Base-by-base conservation (phyloP, 2,329 filamentous ascomycete genomes). In the Scedosporium dehoogii region DNA sequence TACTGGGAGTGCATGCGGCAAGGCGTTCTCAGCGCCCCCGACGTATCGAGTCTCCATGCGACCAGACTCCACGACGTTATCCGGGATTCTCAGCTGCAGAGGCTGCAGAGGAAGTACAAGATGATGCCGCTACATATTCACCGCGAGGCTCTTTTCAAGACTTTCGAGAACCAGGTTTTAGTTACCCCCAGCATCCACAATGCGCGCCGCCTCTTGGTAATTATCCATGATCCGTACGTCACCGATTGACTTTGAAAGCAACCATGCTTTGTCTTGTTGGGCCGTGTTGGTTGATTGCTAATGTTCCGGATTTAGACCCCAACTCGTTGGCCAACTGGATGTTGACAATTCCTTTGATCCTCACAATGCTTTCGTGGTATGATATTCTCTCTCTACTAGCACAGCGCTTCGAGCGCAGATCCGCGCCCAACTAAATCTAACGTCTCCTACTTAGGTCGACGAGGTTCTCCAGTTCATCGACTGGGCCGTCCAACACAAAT, bases 1-100 rank as follows among this genome's bases (percentile, higher is more conserved):
- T 94, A 90, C 73, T 99, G 94, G 94, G 85, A 90, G 65, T 96
- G 90, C 73, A 88, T 97, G 81, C 86, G 90, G 64, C 88, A 90
- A 1, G 84, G 84, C 1, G 74, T 87, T 18, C 77, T 87, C 46
- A 74, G 83, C 62, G 72, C 85, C 3, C 77, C 78, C 6, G 78
- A 83, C 2, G 69, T 83, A n/a, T 73, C 79, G 63, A 74, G 75
- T 0, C 74, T 79, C n/a, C 79, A 81, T 12, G 82, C 82, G 1
- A 80, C 84, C 63, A 82, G 90, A 9, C 77, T 96, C 60, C 88
- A 93, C 69, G 90, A 96, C 71, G 81, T 96, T 25, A 85, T 97
- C 59, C 85, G 93, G 12, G 80, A 82, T 61, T 91, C 87, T 67
- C 92, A 97, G 71, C 83, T 87, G 23, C 85, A 87, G 66, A 78